These are phyloP conservation scores for Alternaria atra DNA, from an alignment of 2,329 filamentous ascomycete genomes.

Conservation along the genomic window DNA sequence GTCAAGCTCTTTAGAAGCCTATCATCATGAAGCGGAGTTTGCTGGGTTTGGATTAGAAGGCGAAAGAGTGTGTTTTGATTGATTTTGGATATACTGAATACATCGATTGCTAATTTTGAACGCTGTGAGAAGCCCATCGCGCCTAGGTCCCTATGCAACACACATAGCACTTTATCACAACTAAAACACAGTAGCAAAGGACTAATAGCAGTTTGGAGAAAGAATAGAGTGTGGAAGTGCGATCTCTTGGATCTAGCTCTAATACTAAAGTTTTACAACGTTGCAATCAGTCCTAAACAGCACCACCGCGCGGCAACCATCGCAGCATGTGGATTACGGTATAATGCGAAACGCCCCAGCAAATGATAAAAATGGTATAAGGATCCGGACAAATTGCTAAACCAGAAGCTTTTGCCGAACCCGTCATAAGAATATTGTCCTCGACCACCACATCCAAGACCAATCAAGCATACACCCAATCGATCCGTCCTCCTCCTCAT, in stretches of 20 bases:
- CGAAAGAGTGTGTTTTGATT: constrained; percentile 6
- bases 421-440: constrained; percentile 25
- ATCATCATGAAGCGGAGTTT: constrained; percentile 5
- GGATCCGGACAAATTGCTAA: constrained; percentile 23
- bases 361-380: constrained; percentile 40
- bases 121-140: constrained; percentile 25
- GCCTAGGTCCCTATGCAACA: not conserved
- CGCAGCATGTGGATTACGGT: constrained; percentile 43
- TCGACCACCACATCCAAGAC: not conserved
- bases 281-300: constrained; percentile 9
- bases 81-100: constrained; percentile 21
- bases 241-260: constrained; percentile 40
- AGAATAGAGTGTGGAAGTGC: constrained; percentile 20
- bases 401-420: constrained; percentile 32
- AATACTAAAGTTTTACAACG: constrained; percentile 36
- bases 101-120: constrained; percentile 24
- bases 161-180: not conserved
- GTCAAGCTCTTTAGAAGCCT: not conserved
- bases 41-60: constrained; percentile 1
- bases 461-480: not conserved
- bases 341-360: constrained; percentile 45
- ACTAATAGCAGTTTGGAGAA: not conserved
- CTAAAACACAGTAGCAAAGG: not conserved
- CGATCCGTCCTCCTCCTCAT: constrained; percentile 7
- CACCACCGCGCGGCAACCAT: constrained; percentile 22